A percentile compares a stretch with the other conserved stretches of the same genome.
Conservation (phyloP, 177 flowering plant species). For the Vitis hybrid region DNA sequence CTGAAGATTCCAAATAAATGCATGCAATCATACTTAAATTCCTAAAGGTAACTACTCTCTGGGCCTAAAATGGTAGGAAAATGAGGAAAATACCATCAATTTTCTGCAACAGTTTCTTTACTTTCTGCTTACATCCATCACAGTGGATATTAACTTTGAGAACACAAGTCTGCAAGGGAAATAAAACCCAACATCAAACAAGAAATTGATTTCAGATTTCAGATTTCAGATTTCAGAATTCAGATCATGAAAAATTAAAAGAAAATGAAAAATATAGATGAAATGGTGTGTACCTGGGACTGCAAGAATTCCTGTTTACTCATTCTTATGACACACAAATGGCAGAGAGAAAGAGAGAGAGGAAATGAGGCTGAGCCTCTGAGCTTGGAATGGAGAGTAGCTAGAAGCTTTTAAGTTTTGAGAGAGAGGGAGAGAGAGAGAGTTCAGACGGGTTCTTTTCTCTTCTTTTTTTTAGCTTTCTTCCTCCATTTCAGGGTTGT, state of each 20-base stretch:
- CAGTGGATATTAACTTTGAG: constrained; percentile 64
- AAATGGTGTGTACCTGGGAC: constrained; percentile 34
- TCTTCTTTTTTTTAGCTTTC: constrained; percentile 7
- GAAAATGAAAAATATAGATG: not conserved
- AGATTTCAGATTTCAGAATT: not conserved
- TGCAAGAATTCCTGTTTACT: constrained; percentile 40
- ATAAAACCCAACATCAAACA: not conserved
- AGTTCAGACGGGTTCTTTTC: constrained; percentile 12
- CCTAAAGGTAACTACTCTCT: not conserved
- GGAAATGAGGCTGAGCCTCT: not conserved
- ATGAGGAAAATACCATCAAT: constrained; percentile 45
- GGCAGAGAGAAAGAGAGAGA: constrained; percentile 12
- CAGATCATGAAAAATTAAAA: not conserved
- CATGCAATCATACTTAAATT: too few species aligned
- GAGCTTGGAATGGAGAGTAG: not conserved
- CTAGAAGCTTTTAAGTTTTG: not conserved
- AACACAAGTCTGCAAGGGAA: constrained; percentile 44
- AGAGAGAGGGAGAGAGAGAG: not conserved
- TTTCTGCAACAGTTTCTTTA: constrained; percentile 54
- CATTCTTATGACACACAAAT: constrained; percentile 18
- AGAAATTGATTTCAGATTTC: not conserved
- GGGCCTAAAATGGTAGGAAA: not conserved
- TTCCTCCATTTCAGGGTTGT: constrained; percentile 12
- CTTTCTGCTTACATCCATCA: constrained; percentile 65
- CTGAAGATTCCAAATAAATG: not conserved